Evolutionary conservation across 208 protist genomes (phyloP), one percentile per base, ranked within the genome.

Genomic region (Crithidia acanthocephali): DNA sequence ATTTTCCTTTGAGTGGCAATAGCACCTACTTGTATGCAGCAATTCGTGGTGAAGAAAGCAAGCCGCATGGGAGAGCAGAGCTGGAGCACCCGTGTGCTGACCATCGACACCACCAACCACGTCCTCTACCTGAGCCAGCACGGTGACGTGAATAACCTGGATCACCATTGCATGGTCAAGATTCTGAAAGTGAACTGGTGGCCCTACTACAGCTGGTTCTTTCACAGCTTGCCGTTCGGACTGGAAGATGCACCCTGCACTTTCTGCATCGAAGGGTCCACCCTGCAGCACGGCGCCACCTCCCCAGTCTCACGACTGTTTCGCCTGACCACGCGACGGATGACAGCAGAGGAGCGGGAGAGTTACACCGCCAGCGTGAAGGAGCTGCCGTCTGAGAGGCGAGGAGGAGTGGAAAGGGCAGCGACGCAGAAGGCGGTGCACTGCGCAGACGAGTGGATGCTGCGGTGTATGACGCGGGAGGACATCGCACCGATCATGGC

Each of bases 21-120:
- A 15, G 37, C 13, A 6, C 13, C 9, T 42, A 15, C 37, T 42
- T 6, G 6, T 15, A 70, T 59, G 35, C 53, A 53, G 35, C 53
- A 70, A 51, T 55, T 62, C n/a, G 65, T 64, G n/a, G 62, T 76
- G 33, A 13, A 66, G 33, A 68, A 76, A 44, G 22, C 27, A n/a
- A 70, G 56, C 45, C 47, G 50, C 33, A 42, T 63, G 25, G 55
- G 58, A 8, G 62, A 69, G 51, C 50, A 70, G 37, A 65, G 20
- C 40, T 69, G 71, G 61, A 59, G 44, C 27, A 44, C 55, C 0
- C 51, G 61, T 13, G 53, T 69, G 5, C 61, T 69, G 2, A 69
- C 70, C 18, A 22, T 69, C 5, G 61, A 75, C 53, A 35, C 51
- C 0, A 30, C 28, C 4, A 57, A 69, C 45, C 52, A 62, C 42